phyloP scores from a whole-genome alignment of 2,329 filamentous ascomycete species.

The Chlorencoelia australis region DNA sequence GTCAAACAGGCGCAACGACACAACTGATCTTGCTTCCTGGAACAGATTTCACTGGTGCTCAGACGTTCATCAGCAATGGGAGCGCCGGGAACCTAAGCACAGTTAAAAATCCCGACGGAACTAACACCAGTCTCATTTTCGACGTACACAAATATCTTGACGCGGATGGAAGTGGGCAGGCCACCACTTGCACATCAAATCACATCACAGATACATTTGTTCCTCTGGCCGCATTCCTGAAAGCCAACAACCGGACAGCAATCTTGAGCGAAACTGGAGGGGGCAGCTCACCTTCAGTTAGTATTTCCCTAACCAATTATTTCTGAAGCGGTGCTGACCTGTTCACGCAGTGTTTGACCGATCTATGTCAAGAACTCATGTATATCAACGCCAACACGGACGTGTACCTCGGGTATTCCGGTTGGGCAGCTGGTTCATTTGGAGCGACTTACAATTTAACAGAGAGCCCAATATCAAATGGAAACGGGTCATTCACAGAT shows the following conservation, averaged over 20 bases:
- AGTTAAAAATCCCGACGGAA: conserved; percentile 49
- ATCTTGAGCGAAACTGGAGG: conserved; percentile 46
- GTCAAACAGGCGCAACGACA: conserved; percentile 45
- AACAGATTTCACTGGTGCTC: conserved; percentile 45
- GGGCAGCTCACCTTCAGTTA: too few relatives aligned
- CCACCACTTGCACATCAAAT: conserved; percentile 41
- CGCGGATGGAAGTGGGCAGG: conserved; percentile 43
- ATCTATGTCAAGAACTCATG: too few relatives aligned
- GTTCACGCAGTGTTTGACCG: too few relatives aligned
- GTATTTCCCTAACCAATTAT: too few relatives aligned
- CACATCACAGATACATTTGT: conserved; percentile 37
- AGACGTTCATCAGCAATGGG: conserved; percentile 37
- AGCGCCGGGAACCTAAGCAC: conserved; percentile 40
- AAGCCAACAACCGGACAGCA: conserved; percentile 36
- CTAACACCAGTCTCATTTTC: conserved; percentile 42
- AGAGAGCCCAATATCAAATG: too few relatives aligned
- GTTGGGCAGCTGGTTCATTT: conserved; percentile 30
- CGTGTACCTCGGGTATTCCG: conserved; percentile 30
- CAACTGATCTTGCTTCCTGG: conserved; percentile 58
- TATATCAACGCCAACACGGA: too few relatives aligned
- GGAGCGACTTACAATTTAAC: conserved; percentile 15
- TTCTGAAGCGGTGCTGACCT: too few relatives aligned
- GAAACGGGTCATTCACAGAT: too few relatives aligned
- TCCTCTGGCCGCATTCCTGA: conserved; percentile 37
- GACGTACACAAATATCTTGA: conserved; percentile 54